A percentile compares a stretch with the other conserved stretches of the same genome.
Evolutionary conservation across 2,329 filamentous ascomycete species (phyloP).

Genomic region (Diaporthe sp.): DNA sequence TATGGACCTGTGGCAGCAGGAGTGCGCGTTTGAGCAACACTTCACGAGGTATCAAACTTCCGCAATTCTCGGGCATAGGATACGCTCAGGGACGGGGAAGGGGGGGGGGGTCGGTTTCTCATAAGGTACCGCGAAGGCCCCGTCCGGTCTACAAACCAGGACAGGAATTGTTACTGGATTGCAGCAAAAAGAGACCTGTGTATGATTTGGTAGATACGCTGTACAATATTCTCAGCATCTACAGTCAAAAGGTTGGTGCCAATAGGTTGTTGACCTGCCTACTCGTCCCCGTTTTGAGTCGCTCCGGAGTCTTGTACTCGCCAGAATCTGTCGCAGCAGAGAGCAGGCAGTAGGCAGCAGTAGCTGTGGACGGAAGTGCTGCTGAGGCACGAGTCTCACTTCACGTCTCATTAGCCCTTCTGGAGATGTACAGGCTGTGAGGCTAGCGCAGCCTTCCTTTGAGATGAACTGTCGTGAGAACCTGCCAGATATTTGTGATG

Average conservation of each 20-base stretch:
- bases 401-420: background rate
- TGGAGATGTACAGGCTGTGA: background rate
- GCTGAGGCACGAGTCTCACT: background rate
- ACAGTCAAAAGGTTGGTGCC: background rate
- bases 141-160: background rate
- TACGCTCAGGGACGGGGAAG: background rate
- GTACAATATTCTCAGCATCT: background rate
- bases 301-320: background rate
- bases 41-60: background rate
- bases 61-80: background rate
- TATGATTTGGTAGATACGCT: background rate
- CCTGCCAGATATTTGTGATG: background rate
- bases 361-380: background rate
- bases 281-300: background rate
- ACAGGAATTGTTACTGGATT: background rate
- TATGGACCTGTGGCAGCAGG: background rate
- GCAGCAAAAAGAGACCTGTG: background rate
- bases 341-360: no score
- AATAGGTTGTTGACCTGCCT: background rate
- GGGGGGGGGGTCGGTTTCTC: background rate
- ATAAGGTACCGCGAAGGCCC: no score
- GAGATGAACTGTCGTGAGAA: background rate
- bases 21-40: background rate
- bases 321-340: background rate
- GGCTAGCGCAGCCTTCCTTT: background rate